These are phyloP conservation scores for Kandelia obovata DNA, from an alignment of 345 rosid species.

Conservation along the genomic window DNA sequence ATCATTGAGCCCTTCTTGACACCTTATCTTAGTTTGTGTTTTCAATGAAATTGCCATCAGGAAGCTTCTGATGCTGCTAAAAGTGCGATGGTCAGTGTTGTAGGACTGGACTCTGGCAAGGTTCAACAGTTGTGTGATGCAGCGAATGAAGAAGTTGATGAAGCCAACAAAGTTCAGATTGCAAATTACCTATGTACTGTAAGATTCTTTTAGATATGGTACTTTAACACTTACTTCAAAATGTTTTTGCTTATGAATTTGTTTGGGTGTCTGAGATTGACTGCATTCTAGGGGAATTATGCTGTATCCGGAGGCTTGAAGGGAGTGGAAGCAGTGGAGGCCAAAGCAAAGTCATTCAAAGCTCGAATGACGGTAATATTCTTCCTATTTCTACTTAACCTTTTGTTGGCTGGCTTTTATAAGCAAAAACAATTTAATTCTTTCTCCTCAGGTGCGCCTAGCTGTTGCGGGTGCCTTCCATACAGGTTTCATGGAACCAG, in stretches of 20 bases:
- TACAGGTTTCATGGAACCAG: slow-evolving; percentile 97
- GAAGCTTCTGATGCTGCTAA: slow-evolving; percentile 96
- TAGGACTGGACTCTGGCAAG: slow-evolving; percentile 82
- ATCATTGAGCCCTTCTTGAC: neutral
- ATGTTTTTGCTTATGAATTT: neutral
- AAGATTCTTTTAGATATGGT: slow-evolving; percentile 21
- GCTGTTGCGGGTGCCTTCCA: slow-evolving; percentile 98
- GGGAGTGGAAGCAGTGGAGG: slow-evolving; percentile 90
- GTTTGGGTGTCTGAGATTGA: neutral
- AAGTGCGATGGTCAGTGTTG: slow-evolving; percentile 94
- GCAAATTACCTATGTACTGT: slow-evolving; percentile 89
- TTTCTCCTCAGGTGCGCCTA: slow-evolving; percentile 63
- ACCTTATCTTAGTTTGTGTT: neutral
- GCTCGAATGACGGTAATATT: slow-evolving; percentile 82
- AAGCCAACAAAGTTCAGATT: slow-evolving; percentile 77
- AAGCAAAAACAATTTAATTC: slow-evolving; percentile 4
- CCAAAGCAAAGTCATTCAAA: slow-evolving; percentile 90
- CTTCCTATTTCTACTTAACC: neutral
- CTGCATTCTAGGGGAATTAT: slow-evolving; percentile 67
- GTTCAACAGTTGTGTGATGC: slow-evolving; percentile 88
- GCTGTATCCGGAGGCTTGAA: slow-evolving; percentile 94
- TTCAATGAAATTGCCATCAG: slow-evolving; percentile 35
- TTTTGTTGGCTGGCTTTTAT: neutral
- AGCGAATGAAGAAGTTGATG: slow-evolving; percentile 88
- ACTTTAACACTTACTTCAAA: neutral